Base-by-base conservation (phyloP, 169 alveolate species). In the Plasmodium falciparum region DNA sequence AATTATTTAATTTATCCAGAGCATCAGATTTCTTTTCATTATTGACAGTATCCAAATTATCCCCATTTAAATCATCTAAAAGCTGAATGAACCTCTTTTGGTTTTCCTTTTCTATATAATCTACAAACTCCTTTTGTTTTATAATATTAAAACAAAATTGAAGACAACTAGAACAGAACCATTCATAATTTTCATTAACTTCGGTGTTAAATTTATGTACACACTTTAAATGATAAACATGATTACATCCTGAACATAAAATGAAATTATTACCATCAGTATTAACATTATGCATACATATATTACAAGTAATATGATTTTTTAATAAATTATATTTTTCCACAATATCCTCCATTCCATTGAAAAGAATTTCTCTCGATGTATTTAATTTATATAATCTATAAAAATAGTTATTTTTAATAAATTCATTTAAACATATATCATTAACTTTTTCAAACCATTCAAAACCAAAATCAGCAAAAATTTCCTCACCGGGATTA, bases 401-500 rank as follows among this genome's bases (percentile, higher is more conserved):
- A 65, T 72, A 65, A 29, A 47, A 86, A 62, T 71, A 86, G 56
- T 43, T 61, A 72, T 58, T 73, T 67, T 86, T 59, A 20, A 86
- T 62, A 47, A 86, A 86, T 13, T 22, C 72, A 62, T 73, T 86
- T 58, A 86, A 58, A 63, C 92, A 93, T 20, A 93, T 95, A 45
- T 95, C 96, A 62, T 95, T 95, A 43, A 97, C 97, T 62, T 93
- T 96, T 26, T 93, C 89, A 74, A 97, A 97, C 98, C 98, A 97
- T 45, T 93, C 95, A 39, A 93, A 94, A 11, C 98, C 98, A 85
- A 97, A 97, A 75, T 97, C 98, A 7, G 98, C 98, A 63, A 96
- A 92, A 6, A 97, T 93, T 71, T 97, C 98, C 66, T 97, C 98
- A 1, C 98, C 98, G n/a, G 97, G 95, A 22, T 93, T 72, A 24